Conservation (phyloP, 2,329 filamentous ascomycete species). For the Colletotrichum karsti region DNA sequence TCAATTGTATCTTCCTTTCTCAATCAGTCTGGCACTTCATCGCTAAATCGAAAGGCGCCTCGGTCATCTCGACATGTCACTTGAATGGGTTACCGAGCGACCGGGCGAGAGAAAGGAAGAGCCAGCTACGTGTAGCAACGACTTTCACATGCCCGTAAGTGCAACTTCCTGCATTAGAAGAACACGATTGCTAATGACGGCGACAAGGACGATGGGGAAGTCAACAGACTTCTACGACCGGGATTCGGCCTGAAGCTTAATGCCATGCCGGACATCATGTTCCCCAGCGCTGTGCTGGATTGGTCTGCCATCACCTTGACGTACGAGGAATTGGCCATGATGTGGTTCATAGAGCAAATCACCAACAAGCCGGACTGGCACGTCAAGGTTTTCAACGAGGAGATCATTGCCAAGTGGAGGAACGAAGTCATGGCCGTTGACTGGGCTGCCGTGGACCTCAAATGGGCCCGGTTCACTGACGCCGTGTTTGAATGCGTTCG, state of each 20-base stretch:
- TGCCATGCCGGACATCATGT: background rate
- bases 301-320: slow-evolving; percentile 21
- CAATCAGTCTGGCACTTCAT: too few species aligned
- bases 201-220: slow-evolving; percentile 3
- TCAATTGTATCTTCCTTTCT: too few species aligned
- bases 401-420: slow-evolving; percentile 36
- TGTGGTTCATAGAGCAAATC: slow-evolving; percentile 36
- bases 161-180: background rate
- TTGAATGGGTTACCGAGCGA: too few species aligned
- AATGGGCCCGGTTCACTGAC: slow-evolving; percentile 36
- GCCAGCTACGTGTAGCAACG: too few species aligned
- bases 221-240: slow-evolving; percentile 2
- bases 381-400: slow-evolving; percentile 34
- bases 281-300: background rate
- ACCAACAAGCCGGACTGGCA: slow-evolving; percentile 39
- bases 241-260: slow-evolving; percentile 2
- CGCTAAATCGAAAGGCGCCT: too few species aligned
- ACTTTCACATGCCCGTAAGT: background rate
- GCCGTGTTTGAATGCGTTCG: slow-evolving; percentile 41
- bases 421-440: slow-evolving; percentile 34
- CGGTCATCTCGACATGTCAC: too few species aligned
- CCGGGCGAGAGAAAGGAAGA: too few species aligned
- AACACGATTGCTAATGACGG: background rate
- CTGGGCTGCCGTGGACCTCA: slow-evolving; percentile 34
- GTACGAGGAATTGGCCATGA: slow-evolving; percentile 32